Evolutionary conservation across 495 filamentous ascomycete genomes (phyloP).

Genomic region (Hypoxylon fuscum): DNA sequence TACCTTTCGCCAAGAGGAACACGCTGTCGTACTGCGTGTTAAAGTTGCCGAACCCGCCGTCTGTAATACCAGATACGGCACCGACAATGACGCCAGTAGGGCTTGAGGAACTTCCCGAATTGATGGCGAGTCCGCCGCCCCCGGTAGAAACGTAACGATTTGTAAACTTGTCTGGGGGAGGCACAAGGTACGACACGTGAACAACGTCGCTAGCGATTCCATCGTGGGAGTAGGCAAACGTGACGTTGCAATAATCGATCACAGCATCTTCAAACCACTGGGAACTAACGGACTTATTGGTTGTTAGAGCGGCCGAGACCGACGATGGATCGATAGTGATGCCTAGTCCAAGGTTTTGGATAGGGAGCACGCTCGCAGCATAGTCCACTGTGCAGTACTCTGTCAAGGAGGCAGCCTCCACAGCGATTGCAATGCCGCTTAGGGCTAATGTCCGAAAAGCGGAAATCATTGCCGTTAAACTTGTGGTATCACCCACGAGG

Average conservation of each 20-base stretch:
- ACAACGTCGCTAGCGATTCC: conserved; percentile 47
- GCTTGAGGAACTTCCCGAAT: conserved; percentile 48
- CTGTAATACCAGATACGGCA: conserved; percentile 55
- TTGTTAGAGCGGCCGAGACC: conserved; percentile 41
- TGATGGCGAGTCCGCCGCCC: conserved; percentile 58
- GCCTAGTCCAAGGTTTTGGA: conserved; percentile 41
- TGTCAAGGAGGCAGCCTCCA: conserved; percentile 25
- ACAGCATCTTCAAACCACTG: conserved; percentile 34
- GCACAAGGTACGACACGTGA: conserved; percentile 52
- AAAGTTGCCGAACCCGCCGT: conserved; percentile 60
- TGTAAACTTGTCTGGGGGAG: conserved; percentile 49
- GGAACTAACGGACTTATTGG: conserved; percentile 44
- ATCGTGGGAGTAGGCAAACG: conserved; percentile 55
- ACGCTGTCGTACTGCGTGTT: conserved; percentile 44
- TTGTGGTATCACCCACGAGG: neutral
- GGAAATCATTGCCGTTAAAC: neutral
- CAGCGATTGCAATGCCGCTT: neutral
- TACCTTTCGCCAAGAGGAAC: conserved; percentile 54
- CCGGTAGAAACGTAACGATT: conserved; percentile 57
- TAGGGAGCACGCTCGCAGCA: conserved; percentile 41
- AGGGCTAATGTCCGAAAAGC: conserved; percentile 3
- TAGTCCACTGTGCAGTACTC: conserved; percentile 48
- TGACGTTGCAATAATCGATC: conserved; percentile 56
- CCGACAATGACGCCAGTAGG: conserved; percentile 55
- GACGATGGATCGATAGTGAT: conserved; percentile 49